Conservation (phyloP, 148 eudicot species). For the Cornus kousa region DNA sequence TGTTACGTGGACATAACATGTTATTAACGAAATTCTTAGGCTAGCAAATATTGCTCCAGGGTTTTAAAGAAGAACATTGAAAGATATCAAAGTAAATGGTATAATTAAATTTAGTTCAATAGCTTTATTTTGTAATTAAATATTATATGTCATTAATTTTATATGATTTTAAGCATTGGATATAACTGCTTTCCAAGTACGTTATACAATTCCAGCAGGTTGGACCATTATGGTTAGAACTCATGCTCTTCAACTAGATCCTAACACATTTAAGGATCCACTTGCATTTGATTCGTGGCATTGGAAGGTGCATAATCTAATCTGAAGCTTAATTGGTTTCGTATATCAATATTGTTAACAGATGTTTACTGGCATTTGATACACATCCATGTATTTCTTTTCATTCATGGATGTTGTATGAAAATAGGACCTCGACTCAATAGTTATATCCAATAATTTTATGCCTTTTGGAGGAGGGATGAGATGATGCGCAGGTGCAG, state of each 20-base stretch:
- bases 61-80: neutral
- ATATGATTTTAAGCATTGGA: neutral
- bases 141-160: no score
- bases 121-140: no score
- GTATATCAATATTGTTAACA: no score
- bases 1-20: neutral
- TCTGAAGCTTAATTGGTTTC: no score
- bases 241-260: conserved; percentile 34
- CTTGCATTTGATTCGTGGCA: conserved; percentile 45
- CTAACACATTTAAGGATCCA: conserved; percentile 37
- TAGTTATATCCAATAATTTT: conserved; percentile 32
- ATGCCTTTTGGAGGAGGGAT: conserved; percentile 50
- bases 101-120: neutral
- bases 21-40: neutral
- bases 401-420: no score
- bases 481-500: conserved; percentile 50
- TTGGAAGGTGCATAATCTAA: conserved; percentile 33
- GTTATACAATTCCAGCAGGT: conserved; percentile 49
- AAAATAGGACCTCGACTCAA: conserved; percentile 24
- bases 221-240: conserved; percentile 48
- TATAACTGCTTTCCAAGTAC: conserved; percentile 26
- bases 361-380: no score
- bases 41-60: neutral
- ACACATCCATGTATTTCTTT: no score
- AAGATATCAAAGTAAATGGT: conserved; percentile 4